Conservation (phyloP, 2,329 filamentous ascomycete genomes). For the Alternaria panax region DNA sequence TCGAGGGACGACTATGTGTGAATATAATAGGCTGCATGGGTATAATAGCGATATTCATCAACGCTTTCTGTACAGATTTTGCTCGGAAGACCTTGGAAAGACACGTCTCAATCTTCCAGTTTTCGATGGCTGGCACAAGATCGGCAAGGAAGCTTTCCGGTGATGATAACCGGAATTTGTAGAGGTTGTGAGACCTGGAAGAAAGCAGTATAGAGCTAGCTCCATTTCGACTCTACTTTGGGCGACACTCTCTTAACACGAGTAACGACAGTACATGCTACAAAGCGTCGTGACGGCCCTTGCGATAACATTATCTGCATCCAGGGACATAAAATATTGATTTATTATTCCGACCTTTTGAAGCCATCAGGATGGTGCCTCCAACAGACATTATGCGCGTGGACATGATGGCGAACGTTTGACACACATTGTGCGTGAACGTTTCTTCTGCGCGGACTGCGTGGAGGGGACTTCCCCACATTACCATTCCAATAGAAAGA, state of each 20-base stretch:
- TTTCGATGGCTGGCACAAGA: neutral
- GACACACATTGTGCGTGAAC: neutral
- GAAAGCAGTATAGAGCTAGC: neutral
- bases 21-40: neutral
- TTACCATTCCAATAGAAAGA: neutral
- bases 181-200: neutral
- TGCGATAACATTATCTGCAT: neutral
- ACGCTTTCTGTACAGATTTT: neutral
- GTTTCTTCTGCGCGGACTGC: neutral
- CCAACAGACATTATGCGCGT: neutral
- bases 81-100: neutral
- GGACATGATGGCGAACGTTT: neutral
- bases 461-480: neutral
- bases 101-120: neutral
- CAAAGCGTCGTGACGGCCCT: neutral
- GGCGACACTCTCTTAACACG: neutral
- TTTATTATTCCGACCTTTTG: neutral
- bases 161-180: neutral
- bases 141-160: neutral
- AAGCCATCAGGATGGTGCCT: neutral
- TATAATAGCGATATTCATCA: neutral
- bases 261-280: neutral
- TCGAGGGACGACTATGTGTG: constrained; percentile 14
- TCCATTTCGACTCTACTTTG: neutral
- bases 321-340: neutral